These are phyloP conservation scores for Fusarium begoniae DNA, from an alignment of 2,329 filamentous ascomycete species.

Conservation along the genomic window DNA sequence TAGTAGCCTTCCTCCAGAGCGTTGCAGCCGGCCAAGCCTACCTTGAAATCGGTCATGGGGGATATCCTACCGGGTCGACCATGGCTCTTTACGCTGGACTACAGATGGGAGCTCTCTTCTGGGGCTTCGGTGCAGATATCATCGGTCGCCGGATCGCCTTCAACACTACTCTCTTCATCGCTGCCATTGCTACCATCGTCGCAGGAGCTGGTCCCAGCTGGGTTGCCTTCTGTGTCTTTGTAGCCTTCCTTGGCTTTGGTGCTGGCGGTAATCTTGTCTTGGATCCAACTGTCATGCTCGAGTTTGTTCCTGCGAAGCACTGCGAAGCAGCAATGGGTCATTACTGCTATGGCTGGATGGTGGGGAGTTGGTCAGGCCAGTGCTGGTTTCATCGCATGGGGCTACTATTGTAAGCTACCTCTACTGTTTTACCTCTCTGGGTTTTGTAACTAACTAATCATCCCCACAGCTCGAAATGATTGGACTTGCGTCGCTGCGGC, in stretches of 20 bases:
- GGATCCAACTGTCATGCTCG: neutral
- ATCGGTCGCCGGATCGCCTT: neutral
- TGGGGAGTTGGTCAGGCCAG: conserved; percentile 5
- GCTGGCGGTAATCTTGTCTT: neutral
- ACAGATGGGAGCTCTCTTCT: neutral
- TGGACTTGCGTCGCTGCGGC: conserved; percentile 5
- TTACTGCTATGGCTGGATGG: conserved; percentile 1
- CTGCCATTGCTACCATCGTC: neutral
- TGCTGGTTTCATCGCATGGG: neutral
- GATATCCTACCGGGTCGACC: rapidly evolving
- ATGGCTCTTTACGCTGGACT: neutral
- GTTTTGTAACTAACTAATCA: neutral
- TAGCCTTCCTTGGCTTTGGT: neutral
- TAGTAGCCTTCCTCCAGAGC: neutral
- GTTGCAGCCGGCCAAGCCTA: neutral
- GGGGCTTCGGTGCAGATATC: neutral
- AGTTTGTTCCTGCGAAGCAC: neutral
- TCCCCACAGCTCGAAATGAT: neutral
- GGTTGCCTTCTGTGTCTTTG: neutral
- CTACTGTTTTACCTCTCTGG: rapidly evolving
- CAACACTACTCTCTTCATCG: neutral
- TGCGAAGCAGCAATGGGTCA: neutral
- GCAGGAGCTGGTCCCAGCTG: neutral
- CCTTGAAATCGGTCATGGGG: neutral
- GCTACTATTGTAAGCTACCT: neutral